Evolutionary conservation across 1,284 basidiomycete species (phyloP).

Genomic region (Fomitopsis betulina): DNA sequence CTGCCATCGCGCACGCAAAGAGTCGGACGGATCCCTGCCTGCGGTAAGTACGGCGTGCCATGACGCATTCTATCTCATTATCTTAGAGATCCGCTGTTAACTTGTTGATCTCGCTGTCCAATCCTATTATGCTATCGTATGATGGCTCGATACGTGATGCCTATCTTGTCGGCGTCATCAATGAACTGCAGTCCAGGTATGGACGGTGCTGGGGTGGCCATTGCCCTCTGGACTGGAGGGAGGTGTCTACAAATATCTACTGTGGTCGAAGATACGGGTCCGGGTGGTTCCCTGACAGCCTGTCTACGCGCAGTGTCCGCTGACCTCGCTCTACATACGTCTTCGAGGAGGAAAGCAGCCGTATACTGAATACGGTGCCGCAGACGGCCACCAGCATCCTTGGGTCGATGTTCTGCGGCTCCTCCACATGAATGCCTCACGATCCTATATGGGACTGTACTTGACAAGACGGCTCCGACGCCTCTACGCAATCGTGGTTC

Average conservation of each 20-base stretch:
- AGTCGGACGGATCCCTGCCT: slow-evolving; percentile 35
- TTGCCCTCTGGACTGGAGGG: slow-evolving; percentile 44
- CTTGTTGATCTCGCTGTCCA: not conserved
- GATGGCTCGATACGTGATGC: slow-evolving; percentile 3
- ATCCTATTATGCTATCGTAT: not conserved
- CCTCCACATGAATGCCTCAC: not conserved
- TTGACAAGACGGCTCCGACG: not conserved
- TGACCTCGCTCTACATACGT: not conserved
- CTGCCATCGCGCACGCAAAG: slow-evolving; percentile 36
- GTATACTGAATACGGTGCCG: not conserved
- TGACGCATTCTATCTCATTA: not conserved
- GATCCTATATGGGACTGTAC: not conserved
- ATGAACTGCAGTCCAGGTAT: slow-evolving; percentile 31
- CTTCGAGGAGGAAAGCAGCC: slow-evolving; percentile 5
- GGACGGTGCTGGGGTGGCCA: slow-evolving; percentile 48
- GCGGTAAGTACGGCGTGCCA: slow-evolving; percentile 32
- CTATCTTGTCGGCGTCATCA: not conserved
- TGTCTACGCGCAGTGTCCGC: not conserved
- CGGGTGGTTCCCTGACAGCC: not conserved
- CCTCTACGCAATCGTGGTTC: not conserved
- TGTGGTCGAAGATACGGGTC: slow-evolving; percentile 10
- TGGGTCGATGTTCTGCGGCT: not conserved
- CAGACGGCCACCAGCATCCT: not conserved
- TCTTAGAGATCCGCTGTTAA: not conserved
- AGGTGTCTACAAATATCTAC: slow-evolving; percentile 34